Evolutionary conservation across 768 basidiomycete genomes (phyloP).

Genomic region (Amanita exitialis): DNA sequence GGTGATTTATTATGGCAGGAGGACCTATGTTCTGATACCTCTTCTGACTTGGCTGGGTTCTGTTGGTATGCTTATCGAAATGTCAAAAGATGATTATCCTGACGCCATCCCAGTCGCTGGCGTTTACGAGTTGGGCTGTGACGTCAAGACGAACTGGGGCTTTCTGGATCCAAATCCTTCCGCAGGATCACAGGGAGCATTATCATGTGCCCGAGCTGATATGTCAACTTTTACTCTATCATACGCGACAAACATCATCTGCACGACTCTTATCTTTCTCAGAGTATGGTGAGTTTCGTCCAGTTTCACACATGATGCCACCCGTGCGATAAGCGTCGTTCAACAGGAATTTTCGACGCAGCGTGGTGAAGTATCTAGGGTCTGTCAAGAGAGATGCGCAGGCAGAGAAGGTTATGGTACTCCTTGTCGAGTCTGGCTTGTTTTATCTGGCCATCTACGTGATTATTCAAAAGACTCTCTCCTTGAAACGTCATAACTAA

Average conservation of each 20-base stretch:
- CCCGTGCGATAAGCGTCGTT: neutral
- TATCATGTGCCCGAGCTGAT: conserved; percentile 17
- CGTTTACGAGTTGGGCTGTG: conserved; percentile 20
- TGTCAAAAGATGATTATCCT: neutral
- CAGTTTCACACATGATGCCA: neutral
- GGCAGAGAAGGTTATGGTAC: conserved; percentile 18
- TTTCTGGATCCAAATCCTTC: conserved; percentile 15
- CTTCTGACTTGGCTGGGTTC: conserved; percentile 19
- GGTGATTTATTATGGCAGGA: conserved; percentile 12
- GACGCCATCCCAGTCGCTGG: conserved; percentile 13
- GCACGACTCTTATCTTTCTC: conserved; percentile 18
- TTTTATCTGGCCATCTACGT: conserved; percentile 20
- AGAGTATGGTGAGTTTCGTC: conserved; percentile 15
- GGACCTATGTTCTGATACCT: conserved; percentile 13
- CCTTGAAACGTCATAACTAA: neutral
- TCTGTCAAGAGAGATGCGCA: conserved; percentile 15
- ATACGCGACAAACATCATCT: conserved; percentile 19
- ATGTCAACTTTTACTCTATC: conserved; percentile 19
- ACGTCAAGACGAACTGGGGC: conserved; percentile 16
- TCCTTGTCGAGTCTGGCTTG: conserved; percentile 19
- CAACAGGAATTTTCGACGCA: conserved; percentile 15
- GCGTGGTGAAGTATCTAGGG: conserved; percentile 15
- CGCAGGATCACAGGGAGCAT: conserved; percentile 16
- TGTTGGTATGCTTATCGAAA: conserved; percentile 11
- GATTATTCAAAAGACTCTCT: neutral